Conservation (phyloP, 2,329 filamentous ascomycete genomes). For the Diaporthe caulivora region DNA sequence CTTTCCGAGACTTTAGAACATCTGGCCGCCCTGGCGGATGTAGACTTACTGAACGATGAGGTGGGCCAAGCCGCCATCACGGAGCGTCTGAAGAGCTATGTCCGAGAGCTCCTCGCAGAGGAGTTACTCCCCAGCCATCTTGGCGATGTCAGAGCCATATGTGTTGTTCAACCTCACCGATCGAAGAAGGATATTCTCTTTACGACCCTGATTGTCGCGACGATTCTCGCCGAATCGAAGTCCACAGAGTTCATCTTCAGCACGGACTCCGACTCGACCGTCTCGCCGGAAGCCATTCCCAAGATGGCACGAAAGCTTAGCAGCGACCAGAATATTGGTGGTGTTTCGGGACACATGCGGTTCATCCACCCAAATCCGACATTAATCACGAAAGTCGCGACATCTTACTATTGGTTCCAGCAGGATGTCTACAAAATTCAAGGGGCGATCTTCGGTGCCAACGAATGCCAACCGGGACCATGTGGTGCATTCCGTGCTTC, state of each 20-base stretch:
- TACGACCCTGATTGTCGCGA: not conserved
- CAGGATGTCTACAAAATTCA: conserved; percentile 22
- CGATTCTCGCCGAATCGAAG: not conserved
- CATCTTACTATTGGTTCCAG: conserved; percentile 31
- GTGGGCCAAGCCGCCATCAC: not conserved
- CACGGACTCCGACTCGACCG: conserved; percentile 25
- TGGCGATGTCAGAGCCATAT: conserved; percentile 5
- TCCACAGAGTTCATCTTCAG: conserved; percentile 18
- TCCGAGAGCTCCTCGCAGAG: not conserved
- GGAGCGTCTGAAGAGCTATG: not conserved
- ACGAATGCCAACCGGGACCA: conserved; percentile 26
- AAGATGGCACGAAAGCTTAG: conserved; percentile 10
- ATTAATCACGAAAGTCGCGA: conserved; percentile 2
- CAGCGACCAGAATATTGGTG: conserved; percentile 4
- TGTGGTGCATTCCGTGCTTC: conserved; percentile 11
- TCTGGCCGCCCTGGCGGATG: not conserved
- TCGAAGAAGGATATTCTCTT: conserved; percentile 33
- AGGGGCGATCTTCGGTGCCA: conserved; percentile 3
- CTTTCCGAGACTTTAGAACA: conserved; percentile 2
- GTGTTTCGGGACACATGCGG: conserved; percentile 20
- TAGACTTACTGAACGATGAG: not conserved
- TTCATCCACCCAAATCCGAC: conserved; percentile 25
- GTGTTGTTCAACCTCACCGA: conserved; percentile 18
- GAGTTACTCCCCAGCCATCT: not conserved
- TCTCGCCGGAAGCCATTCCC: not conserved